Percentiles rank a stretch among this genome's conserved stretches.
Conservation (phyloP, 257 asterid species). For the Solanum tarijense region DNA sequence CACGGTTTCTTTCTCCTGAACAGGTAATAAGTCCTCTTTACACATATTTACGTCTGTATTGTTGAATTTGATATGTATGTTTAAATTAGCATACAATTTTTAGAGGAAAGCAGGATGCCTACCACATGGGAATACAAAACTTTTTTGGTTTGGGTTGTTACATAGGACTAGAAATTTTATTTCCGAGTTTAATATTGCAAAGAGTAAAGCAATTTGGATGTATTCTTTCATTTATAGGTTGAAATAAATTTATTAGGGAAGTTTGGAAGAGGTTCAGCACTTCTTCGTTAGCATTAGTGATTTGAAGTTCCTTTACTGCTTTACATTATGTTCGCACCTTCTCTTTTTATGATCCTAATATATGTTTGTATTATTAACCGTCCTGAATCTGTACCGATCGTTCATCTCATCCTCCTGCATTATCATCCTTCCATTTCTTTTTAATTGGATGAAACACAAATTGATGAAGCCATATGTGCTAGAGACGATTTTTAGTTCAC, state of each 20-base stretch:
- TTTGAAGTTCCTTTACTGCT: not conserved
- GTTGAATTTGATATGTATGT: not conserved
- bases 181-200: not conserved
- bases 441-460: not conserved
- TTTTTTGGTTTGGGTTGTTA: not conserved
- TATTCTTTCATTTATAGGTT: not conserved
- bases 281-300: not conserved
- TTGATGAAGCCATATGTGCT: not conserved
- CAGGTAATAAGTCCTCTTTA: conserved; percentile 43
- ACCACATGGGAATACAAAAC: not conserved
- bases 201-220: not conserved
- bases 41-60: not conserved
- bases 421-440: not conserved
- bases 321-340: not conserved
- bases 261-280: not conserved
- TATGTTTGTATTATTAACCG: not conserved
- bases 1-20: conserved; percentile 80
- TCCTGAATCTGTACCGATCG: not conserved
- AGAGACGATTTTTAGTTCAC: not conserved
- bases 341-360: not conserved
- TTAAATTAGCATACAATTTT: not conserved
- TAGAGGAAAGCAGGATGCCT: not conserved
- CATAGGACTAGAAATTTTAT: not conserved
- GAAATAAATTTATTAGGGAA: not conserved
- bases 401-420: not conserved